Conservation (phyloP, 495 filamentous ascomycete species). For the Cercophora sp. region DNA sequence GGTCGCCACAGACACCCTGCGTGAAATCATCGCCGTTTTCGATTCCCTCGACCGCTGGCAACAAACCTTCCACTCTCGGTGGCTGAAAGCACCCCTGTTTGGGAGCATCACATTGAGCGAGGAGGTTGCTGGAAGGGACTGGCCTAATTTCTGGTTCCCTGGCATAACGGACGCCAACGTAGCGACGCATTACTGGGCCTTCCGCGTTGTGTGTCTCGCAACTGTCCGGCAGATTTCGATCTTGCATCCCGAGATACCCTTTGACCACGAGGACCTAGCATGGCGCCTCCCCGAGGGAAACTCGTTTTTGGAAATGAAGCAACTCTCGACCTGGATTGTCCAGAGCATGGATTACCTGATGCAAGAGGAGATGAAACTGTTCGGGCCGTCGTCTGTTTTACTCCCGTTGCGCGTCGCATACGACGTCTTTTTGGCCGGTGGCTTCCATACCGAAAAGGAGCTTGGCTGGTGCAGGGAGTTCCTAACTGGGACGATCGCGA, state of each 20-base stretch:
- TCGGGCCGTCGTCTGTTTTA: slow-evolving; percentile 34
- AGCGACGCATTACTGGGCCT: slow-evolving; percentile 36
- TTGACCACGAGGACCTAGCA: neutral
- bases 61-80: neutral
- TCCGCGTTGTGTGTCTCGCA: slow-evolving; percentile 29
- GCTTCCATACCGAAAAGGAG: slow-evolving; percentile 6
- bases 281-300: neutral
- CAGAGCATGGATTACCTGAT: slow-evolving; percentile 38
- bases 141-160: slow-evolving; percentile 26
- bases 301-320: slow-evolving; percentile 4
- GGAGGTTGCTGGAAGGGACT: neutral
- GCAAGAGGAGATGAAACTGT: slow-evolving; percentile 40
- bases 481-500: neutral
- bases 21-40: slow-evolving; percentile 3
- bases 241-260: slow-evolving; percentile 5
- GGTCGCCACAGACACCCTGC: neutral
- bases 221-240: slow-evolving; percentile 23
- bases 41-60: slow-evolving; percentile 19
- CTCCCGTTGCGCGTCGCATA: slow-evolving; percentile 27
- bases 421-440: slow-evolving; percentile 12
- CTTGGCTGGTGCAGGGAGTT: slow-evolving; percentile 17
- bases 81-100: neutral
- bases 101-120: neutral
- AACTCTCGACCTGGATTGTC: slow-evolving; percentile 27
- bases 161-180: slow-evolving; percentile 36